Evolutionary conservation across 306 rosid species (phyloP), one percentile per base, ranked within the genome.

Genomic region (Vigna radiata): DNA sequence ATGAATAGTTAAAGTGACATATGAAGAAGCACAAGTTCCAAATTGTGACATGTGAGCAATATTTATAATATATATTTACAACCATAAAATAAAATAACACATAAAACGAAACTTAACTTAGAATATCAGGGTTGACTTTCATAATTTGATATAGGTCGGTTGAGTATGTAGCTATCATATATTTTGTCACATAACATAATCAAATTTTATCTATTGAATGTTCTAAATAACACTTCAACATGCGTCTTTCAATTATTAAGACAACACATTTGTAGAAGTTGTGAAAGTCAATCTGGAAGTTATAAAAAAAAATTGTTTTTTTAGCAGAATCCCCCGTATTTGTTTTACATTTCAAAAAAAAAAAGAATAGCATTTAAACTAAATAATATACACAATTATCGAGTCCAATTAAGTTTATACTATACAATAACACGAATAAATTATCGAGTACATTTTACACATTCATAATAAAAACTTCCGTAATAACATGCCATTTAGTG

Each of bases 111-210:
- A 9, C 29, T 65, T 29, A 70, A 36, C 47, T 33, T 4, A 0
- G 15, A 33, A 9, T 52, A 31, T 52, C 3, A 25, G 64, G 37
- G 65, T 54, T 72, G 76, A 72, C 76, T 54, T 72, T 54, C 10
- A 65, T 18, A 18, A 19, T 1, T 7, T 72, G 0, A 1, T 11
- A 12, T 1, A 1, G 33, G 64, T 71, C 50, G 37, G 63, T 19
- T 36, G 76, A 21, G 50, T 53, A 53, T 36, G 52, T 72, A 19
- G 65, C 33, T 19, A 52, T 50, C 43, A 53, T 36, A 33, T 70
- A 13, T 15, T 17, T 33, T 36, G 15, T 5, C 11, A 33, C 19
- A 18, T 36, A 70, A 5, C 25, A 5, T 18, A 11, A 6, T 71
- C 21, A 53, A 69, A 31, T 2, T 13, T 50, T 50, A 50, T 48